Evolutionary conservation across 2,329 filamentous ascomycete species (phyloP), one percentile per base, ranked within the genome.

Genomic region (Scytalidium lignicola): DNA sequence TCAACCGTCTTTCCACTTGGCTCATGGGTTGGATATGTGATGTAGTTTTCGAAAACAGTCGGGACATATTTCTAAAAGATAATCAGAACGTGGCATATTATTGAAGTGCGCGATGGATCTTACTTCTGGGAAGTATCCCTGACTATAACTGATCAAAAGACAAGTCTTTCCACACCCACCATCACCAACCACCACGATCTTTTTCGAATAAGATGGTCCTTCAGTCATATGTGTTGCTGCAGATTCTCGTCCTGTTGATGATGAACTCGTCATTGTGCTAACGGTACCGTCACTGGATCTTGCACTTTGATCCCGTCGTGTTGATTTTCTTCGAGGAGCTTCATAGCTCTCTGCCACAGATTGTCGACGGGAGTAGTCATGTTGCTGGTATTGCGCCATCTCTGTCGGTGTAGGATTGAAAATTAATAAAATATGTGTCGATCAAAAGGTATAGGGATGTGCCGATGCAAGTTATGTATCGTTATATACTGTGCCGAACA

Each of bases 11-110:
- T 97, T 65, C 92, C 91, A 12, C 86, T 88, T 41, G 84, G 82
- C 56, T 84, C 82, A 72, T 99, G 93, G 52, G 85, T 87, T 50
- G 92, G 95, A 69, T 96, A 92, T 48, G 93, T 96, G 73, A 99
- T 97, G 80, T 99, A 99, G 76, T 99, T 99, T 67, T 99, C 93
- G 69, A 99, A 99, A 46, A 99, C 93, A 2, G 93, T 99, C 3
- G 93, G 93, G 39, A 99, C 93, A 64, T 99, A 99, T 97, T 96
- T 97, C 93, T 99, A 63, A 17, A 37, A 37, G 47, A 21, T 20
- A 26, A 42, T 44, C 29, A 53, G 50, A 49, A 43, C 26, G 22
- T 12, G 41, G 23, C 22, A 29, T 23, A 39, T 37, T 13, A 17
- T 37, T 17, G 15, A 28, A 4, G 15, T 17, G 15, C 15, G 12